Base-by-base conservation (phyloP, 257 asterid species). In the Gentiana dahurica region DNA sequence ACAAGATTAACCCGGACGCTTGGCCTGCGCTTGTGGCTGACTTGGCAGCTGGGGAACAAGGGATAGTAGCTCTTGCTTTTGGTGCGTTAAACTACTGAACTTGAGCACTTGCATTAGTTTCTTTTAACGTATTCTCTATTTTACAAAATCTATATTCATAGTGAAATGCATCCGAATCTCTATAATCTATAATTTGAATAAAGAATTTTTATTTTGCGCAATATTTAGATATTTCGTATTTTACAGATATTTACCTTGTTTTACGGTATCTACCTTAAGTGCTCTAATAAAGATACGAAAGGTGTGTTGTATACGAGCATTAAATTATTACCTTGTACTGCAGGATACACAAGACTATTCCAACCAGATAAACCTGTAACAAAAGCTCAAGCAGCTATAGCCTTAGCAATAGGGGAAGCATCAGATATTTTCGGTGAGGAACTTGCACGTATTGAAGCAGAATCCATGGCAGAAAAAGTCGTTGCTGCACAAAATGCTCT, bases 291-390 rank as follows among this genome's bases (percentile, higher is more conserved):
- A 45, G 39, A 34, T 6, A 62, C 46, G 35, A 52, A 5, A 48
- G 45, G 51, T 55, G 58, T 68, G 57, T 62, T 49, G 53, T 58
- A 45, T 51, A 48, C 36, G 51, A 38, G 51, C 34, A 46, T 55
- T 12, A 58, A 48, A 35, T 50, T 39, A 55, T 46, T 57, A 57
- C 49, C 36, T 67, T 12, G 54, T 39, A 43, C 59, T 65, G 62
- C 79, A 92, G 99, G 99, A 59, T 92, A 85, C 68, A 92, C 99
- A 58, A 80, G 99, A 70, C 82, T 88, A 55, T 92, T 92, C 86
- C 99, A 92, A 79, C 97, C 99, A 49, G 86, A 77, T 54, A 92
- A 92, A 66, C 99, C 99, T 32, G 97, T 92, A 64, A 92, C 97
- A 44, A 92, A 86, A 61, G 95, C 99, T 58, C 99, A 92, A 76